phyloP scores from a whole-genome alignment of 2,329 filamentous ascomycete species.

The Xylariaceae sp. region DNA sequence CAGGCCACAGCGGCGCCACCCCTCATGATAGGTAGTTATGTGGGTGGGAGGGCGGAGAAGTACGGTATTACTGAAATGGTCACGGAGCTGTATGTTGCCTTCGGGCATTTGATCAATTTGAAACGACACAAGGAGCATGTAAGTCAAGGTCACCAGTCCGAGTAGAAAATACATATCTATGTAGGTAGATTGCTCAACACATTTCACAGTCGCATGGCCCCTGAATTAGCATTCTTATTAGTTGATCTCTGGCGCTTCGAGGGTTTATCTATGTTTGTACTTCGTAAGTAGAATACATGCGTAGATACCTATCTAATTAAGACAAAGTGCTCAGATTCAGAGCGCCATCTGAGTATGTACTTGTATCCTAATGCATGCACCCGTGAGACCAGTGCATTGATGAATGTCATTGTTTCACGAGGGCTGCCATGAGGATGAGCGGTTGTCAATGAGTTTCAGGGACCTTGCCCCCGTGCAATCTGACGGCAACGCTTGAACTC shows the following conservation, averaged over 20 bases:
- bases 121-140: not conserved
- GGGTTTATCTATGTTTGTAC: too few relatives aligned
- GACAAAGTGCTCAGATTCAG: not conserved
- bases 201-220: too few relatives aligned
- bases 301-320: not conserved
- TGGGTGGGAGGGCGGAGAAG: too few relatives aligned
- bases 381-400: constrained; percentile 3
- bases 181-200: too few relatives aligned
- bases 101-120: not conserved
- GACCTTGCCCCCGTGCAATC: too few relatives aligned
- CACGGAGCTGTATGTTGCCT: not conserved
- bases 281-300: too few relatives aligned
- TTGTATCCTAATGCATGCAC: constrained; percentile 10
- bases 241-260: not conserved
- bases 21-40: too few relatives aligned
- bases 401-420: not conserved
- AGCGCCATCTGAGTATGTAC: not conserved
- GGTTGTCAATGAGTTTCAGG: not conserved
- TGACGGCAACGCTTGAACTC: too few relatives aligned
- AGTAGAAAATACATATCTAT: too few relatives aligned
- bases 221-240: not conserved
- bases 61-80: too few relatives aligned
- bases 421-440: not conserved
- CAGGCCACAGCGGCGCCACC: too few relatives aligned
- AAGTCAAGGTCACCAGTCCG: not conserved